These are phyloP conservation scores for Herpomyces periplanetae DNA, from an alignment of 2,329 filamentous ascomycete species.

Conservation along the genomic window DNA sequence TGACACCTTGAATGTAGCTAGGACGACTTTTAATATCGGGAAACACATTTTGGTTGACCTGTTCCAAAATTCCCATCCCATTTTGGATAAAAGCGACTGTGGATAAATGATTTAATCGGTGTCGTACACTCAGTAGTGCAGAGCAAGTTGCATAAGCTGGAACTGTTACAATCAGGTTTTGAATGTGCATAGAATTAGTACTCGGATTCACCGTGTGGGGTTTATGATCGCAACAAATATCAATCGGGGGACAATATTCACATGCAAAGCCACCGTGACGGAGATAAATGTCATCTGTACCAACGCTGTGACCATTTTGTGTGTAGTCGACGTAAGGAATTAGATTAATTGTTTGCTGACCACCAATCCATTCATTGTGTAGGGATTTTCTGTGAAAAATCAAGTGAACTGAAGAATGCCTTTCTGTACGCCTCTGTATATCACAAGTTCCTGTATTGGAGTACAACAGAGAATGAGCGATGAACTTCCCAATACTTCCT, in stretches of 20 bases:
- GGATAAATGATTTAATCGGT: conserved; percentile 22
- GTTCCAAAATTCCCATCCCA: conserved; percentile 46
- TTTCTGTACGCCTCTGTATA: conserved; percentile 15
- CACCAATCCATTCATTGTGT: conserved; percentile 11
- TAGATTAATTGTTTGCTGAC: conserved; percentile 10
- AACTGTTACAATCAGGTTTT: conserved; percentile 34
- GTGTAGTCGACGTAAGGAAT: conserved; percentile 9
- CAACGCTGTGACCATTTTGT: conserved; percentile 10
- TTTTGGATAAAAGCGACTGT: conserved; percentile 40
- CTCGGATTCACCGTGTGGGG: conserved; percentile 2
- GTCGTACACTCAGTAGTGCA: conserved; percentile 22
- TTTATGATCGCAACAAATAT: background rate
- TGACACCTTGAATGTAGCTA: conserved; percentile 29
- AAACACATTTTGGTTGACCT: conserved; percentile 29
- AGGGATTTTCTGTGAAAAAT: conserved; percentile 20
- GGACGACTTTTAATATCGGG: conserved; percentile 22
- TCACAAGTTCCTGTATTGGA: no score
- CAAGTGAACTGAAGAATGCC: conserved; percentile 32
- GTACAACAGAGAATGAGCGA: conserved; percentile 33
- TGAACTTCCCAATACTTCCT: conserved; percentile 41
- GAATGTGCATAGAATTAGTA: conserved; percentile 15
- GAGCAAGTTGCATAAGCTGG: conserved; percentile 29
- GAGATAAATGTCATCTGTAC: conserved; percentile 7
- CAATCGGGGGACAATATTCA: conserved; percentile 1
- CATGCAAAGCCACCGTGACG: background rate